These are phyloP conservation scores for Linnemannia elongata DNA, from an alignment of 192 early-diverging fungal species.

Conservation along the genomic window DNA sequence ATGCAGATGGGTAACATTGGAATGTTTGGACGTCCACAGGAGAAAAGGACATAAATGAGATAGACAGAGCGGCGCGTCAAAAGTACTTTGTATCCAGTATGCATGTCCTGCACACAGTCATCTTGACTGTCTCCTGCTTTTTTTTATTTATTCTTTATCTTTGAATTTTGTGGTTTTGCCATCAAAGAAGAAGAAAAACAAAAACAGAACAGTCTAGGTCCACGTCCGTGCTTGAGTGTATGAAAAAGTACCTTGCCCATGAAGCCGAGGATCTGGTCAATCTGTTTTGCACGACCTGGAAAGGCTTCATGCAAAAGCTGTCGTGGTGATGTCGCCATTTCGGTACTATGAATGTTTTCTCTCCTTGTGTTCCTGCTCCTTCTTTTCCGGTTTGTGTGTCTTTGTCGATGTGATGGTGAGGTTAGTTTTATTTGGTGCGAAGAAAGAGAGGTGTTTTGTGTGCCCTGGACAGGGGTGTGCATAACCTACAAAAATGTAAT, in stretches of 20 bases:
- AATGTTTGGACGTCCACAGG: background rate
- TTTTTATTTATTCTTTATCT: background rate
- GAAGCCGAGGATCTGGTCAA: slow-evolving; percentile 57
- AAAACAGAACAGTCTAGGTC: background rate
- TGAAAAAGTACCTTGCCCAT: slow-evolving; percentile 56
- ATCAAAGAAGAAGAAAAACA: background rate
- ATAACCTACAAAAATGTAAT: too few species aligned
- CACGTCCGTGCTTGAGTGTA: background rate
- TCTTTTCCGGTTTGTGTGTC: background rate
- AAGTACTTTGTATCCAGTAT: background rate
- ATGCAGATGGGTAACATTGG: background rate
- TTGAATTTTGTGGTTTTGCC: background rate
- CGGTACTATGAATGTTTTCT: background rate
- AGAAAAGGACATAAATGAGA: background rate
- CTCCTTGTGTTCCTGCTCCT: background rate
- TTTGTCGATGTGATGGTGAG: too few species aligned
- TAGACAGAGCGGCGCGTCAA: background rate
- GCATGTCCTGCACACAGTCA: background rate
- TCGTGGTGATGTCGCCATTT: slow-evolving; percentile 1
- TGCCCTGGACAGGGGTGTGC: too few species aligned
- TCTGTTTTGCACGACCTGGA: slow-evolving; percentile 61
- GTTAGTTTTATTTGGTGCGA: too few species aligned
- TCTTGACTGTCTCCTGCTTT: background rate
- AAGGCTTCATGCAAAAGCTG: slow-evolving; percentile 48
- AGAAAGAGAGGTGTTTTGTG: too few species aligned